Conservation (phyloP, 192 early-diverging fungal species). For the Podila epicladia region DNA sequence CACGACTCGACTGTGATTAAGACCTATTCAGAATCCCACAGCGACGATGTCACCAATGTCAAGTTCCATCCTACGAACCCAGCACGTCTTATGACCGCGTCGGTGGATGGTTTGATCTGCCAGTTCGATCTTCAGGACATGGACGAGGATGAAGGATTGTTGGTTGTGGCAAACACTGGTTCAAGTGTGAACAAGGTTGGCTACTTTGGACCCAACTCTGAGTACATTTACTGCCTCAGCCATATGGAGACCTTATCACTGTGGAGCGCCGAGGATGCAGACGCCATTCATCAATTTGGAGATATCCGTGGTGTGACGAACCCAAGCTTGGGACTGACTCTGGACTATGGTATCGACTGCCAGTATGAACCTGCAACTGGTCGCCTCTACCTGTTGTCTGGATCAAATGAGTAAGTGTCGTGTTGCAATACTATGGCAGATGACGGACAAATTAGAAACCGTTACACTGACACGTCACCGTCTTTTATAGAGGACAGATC, state of each 20-base stretch:
- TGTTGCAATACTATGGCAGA: not conserved
- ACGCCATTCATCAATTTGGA: constrained; percentile 77
- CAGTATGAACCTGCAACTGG: constrained; percentile 72
- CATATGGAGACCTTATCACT: constrained; percentile 93
- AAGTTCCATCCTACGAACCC: constrained; percentile 68
- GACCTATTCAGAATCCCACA: constrained; percentile 72
- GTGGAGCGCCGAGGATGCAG: constrained; percentile 66
- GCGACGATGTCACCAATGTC: constrained; percentile 82
- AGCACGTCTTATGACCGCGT: constrained; percentile 70
- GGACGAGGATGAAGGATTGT: constrained; percentile 90
- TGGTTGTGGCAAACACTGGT: constrained; percentile 83
- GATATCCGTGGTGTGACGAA: constrained; percentile 75
- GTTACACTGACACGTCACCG: not conserved
- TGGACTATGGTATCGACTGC: constrained; percentile 90
- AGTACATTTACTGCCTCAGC: constrained; percentile 89
- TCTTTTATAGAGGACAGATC: constrained; percentile 71
- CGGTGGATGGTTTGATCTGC: constrained; percentile 83
- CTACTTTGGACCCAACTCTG: constrained; percentile 90
- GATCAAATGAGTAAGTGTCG: constrained; percentile 72
- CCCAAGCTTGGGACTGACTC: constrained; percentile 50
- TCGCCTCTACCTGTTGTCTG: constrained; percentile 82
- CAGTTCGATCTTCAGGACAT: constrained; percentile 74
- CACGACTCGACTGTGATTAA: constrained; percentile 33
- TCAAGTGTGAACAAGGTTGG: constrained; percentile 87
- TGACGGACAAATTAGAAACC: not conserved